These are phyloP conservation scores for Jamesozyma hellenica DNA, from an alignment of 805 yeast genomes.

Conservation along the genomic window DNA sequence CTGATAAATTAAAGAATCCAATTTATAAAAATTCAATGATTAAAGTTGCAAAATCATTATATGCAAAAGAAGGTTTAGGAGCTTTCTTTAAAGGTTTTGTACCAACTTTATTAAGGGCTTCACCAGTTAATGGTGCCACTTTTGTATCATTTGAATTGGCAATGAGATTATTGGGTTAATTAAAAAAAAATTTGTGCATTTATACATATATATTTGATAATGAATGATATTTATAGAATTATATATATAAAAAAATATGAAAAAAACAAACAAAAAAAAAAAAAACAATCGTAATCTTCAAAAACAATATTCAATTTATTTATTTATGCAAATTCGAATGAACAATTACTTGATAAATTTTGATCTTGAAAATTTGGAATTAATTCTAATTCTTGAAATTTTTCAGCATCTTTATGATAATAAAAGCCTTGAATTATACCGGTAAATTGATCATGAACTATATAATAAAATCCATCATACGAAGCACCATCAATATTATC, in stretches of 20 bases:
- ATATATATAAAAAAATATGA: not conserved
- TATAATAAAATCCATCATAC: conserved; percentile 86
- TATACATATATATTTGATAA: too few relatives aligned
- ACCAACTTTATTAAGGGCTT: conserved; percentile 91
- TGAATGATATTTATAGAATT: not conserved
- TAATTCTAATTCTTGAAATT: conserved; percentile 63
- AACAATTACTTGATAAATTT: conserved; percentile 5
- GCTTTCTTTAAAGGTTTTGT: conserved; percentile 87
- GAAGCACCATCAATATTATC: conserved; percentile 52
- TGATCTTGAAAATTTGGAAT: conserved; percentile 11
- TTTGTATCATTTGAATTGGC: conserved; percentile 88
- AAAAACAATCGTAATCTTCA: not conserved
- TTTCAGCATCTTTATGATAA: conserved; percentile 71
- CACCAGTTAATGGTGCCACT: conserved; percentile 97
- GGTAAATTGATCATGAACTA: conserved; percentile 65
- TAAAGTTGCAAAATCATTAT: conserved; percentile 50
- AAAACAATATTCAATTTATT: too few relatives aligned
- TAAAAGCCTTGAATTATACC: conserved; percentile 76
- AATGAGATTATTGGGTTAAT: conserved; percentile 52
- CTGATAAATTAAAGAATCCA: conserved; percentile 54
- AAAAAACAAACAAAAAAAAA: not conserved
- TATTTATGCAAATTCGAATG: conserved; percentile 18
- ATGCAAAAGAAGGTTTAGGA: conserved; percentile 48
- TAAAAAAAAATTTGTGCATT: not conserved
- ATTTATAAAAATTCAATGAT: conserved; percentile 46